phyloP scores from a whole-genome alignment of 768 basidiomycete species.

The Auricularia cornea region DNA sequence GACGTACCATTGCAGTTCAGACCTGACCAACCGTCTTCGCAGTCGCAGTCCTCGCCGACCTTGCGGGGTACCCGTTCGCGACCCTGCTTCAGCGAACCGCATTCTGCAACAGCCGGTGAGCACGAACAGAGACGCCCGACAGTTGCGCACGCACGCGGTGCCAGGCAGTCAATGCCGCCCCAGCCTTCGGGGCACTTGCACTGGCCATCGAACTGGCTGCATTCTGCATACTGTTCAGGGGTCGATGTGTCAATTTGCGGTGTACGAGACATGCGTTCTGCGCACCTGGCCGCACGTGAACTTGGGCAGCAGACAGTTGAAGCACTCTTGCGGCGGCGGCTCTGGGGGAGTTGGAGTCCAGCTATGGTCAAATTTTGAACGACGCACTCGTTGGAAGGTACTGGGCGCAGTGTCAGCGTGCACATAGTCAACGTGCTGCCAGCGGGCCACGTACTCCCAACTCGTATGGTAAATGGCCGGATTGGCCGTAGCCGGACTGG shows the following conservation, averaged over 20 bases:
- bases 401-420: not conserved
- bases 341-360: not conserved
- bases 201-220: constrained; percentile 88
- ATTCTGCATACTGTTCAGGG: constrained; percentile 54
- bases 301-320: constrained; percentile 89
- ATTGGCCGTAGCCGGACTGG: no score
- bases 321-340: constrained; percentile 40
- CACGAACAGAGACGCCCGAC: constrained; percentile 7
- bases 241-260: not conserved
- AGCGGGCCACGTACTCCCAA: no score
- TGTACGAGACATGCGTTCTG: not conserved
- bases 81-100: constrained; percentile 90
- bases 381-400: not conserved
- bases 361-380: no score
- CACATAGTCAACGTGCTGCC: not conserved
- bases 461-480: no score
- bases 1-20: constrained; percentile 92
- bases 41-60: constrained; percentile 69
- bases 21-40: constrained; percentile 91
- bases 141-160: constrained; percentile 59
- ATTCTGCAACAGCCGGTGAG: constrained; percentile 43
- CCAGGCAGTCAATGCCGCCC: constrained; percentile 91
- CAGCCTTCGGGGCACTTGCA: constrained; percentile 97
- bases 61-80: constrained; percentile 74
- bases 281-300: constrained; percentile 78